Evolutionary conservation across 23 red algal species (phyloP).

Genomic region (Gracilaria domingensis): DNA sequence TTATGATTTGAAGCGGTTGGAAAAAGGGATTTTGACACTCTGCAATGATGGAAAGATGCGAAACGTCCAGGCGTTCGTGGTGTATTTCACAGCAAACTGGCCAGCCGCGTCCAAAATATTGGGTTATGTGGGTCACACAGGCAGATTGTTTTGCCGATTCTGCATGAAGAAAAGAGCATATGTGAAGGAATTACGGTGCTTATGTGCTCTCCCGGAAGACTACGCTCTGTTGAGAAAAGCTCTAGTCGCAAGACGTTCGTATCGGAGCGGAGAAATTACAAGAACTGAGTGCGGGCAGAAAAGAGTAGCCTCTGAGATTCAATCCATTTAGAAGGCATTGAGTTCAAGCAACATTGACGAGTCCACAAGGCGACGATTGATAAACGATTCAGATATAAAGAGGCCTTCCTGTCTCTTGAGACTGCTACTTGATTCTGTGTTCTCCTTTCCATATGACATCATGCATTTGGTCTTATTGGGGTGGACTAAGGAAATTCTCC

Average conservation of each 20-base stretch:
- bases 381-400: background rate
- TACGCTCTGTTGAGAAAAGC: background rate
- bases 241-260: background rate
- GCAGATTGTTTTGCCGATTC: background rate
- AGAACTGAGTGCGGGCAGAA: background rate
- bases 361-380: background rate
- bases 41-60: constrained; percentile 18
- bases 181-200: background rate
- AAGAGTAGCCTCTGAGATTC: background rate
- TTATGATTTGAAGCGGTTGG: constrained; percentile 9
- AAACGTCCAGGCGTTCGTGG: background rate
- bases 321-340: background rate
- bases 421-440: background rate
- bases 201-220: background rate
- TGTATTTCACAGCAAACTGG: constrained; percentile 26
- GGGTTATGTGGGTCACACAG: constrained; percentile 12
- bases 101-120: constrained; percentile 18
- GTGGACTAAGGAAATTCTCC: background rate
- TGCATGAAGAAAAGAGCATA: constrained; percentile 10
- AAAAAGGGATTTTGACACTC: background rate
- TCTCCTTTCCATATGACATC: constrained; percentile 3
- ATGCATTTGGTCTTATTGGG: constrained; percentile 18
- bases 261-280: background rate
- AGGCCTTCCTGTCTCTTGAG: background rate
- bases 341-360: background rate